phyloP scores from a whole-genome alignment of 495 filamentous ascomycete species.

The Penicillium atrosanguineum region DNA sequence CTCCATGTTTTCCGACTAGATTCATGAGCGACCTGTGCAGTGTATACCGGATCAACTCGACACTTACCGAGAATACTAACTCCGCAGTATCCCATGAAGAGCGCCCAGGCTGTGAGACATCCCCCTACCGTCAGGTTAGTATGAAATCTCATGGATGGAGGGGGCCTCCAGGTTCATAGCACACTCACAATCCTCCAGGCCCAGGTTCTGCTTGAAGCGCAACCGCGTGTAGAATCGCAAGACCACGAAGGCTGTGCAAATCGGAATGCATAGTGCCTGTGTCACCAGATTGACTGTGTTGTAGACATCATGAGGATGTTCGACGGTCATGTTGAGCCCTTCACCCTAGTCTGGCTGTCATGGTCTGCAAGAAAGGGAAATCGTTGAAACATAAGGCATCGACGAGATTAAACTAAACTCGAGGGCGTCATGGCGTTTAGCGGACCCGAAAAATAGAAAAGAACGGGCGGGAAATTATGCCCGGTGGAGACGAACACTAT shows the following conservation, averaged over 20 bases:
- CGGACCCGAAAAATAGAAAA: not conserved
- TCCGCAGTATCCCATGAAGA: slow-evolving; percentile 41
- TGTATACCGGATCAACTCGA: not conserved
- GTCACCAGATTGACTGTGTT: slow-evolving; percentile 41
- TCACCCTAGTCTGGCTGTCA: not conserved
- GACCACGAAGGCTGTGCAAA: slow-evolving; percentile 36
- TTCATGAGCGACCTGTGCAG: not conserved
- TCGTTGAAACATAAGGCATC: not conserved
- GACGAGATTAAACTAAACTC: not conserved
- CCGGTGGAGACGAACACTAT: slow-evolving; percentile 1
- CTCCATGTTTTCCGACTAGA: slow-evolving; percentile 37
- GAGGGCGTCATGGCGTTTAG: not conserved
- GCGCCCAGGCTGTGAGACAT: slow-evolving; percentile 32
- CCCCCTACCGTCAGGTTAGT: slow-evolving; percentile 19
- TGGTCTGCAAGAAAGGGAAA: not conserved
- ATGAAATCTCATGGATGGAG: not conserved
- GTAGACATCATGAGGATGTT: slow-evolving; percentile 33
- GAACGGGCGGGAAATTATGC: not conserved
- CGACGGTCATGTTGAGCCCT: slow-evolving; percentile 22
- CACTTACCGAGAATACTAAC: slow-evolving; percentile 35
- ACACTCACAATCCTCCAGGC: slow-evolving; percentile 43
- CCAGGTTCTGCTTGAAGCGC: slow-evolving; percentile 34
- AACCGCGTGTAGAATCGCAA: slow-evolving; percentile 38
- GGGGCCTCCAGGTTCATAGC: no score
- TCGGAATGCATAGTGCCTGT: slow-evolving; percentile 44